A percentile compares a stretch with the other conserved stretches of the same genome.
Conservation (phyloP, 805 yeast genomes). For the Ogataea salicorniae region DNA sequence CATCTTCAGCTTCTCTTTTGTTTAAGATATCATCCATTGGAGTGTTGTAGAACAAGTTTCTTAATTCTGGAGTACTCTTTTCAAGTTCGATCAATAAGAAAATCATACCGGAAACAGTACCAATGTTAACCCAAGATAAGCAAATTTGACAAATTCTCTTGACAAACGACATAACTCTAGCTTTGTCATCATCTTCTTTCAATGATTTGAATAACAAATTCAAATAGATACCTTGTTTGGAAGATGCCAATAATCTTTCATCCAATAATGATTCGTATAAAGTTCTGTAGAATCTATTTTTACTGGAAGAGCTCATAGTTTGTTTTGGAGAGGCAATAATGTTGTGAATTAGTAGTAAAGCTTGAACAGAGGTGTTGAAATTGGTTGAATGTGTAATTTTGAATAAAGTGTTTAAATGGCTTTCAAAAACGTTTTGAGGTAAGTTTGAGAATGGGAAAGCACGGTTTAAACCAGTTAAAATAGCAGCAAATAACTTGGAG, state of each 20-base stretch:
- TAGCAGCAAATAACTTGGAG: slow-evolving; percentile 80
- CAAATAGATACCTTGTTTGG: slow-evolving; percentile 89
- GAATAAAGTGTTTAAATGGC: slow-evolving; percentile 80
- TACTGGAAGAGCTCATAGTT: slow-evolving; percentile 33
- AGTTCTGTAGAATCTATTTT: slow-evolving; percentile 76
- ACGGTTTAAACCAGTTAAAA: slow-evolving; percentile 91
- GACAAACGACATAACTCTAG: slow-evolving; percentile 81
- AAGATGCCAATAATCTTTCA: slow-evolving; percentile 73
- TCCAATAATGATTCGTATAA: slow-evolving; percentile 87
- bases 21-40: slow-evolving; percentile 46
- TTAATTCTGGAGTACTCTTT: slow-evolving; percentile 58
- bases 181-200: slow-evolving; percentile 57
- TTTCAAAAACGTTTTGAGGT: slow-evolving; percentile 61
- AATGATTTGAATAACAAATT: slow-evolving; percentile 81
- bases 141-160: slow-evolving; percentile 86
- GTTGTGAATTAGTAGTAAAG: slow-evolving; percentile 79
- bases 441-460: slow-evolving; percentile 89
- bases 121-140: slow-evolving; percentile 80
- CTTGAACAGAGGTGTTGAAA: slow-evolving; percentile 91
- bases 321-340: slow-evolving; percentile 44
- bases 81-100: slow-evolving; percentile 66
- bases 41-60: slow-evolving; percentile 53
- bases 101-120: slow-evolving; percentile 81
- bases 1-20: slow-evolving; percentile 38
- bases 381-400: slow-evolving; percentile 90